Base-by-base conservation (phyloP, 108 stramenopile species). In the Nitzschia putrida region DNA sequence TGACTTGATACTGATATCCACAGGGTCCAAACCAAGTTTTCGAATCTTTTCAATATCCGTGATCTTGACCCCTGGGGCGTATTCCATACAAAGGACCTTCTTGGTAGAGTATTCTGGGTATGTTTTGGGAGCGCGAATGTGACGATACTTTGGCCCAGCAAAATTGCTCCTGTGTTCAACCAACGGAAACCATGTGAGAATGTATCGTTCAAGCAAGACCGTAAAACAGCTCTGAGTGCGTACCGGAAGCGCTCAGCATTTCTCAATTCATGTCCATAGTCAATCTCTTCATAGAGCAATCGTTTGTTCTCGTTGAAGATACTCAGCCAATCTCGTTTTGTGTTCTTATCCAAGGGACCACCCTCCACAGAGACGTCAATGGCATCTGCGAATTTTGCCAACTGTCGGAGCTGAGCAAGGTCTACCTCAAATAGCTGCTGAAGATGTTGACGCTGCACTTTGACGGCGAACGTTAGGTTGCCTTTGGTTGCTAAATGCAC, bases 201-300 rank as follows among this genome's bases (percentile, higher is more conserved):
- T 51, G 37, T 25, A 16, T 47, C 18, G 8, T 7, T 21, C 23
- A 24, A 20, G 14, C n/a, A 16, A 7, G 18, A 66, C 25, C 10
- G 9, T 22, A 43, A 61, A 41, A 42, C 4, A 2, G 18, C 2
- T 18, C 18, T 18, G 14, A 18, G 18, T 12, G 71, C 87, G 51
- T 61, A 83, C 81, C 87, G 75, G 59, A 96, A 96, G 52, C 85
- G 70, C 57, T 94, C 82, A 38, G 91, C 89, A 69, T 97, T 97
- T 14, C 83, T 52, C 41, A 94, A 74, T 68, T 98, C 98, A 55
- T 92, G 87, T 23, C 70, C 39, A 71, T 97, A 98, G 78, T 97
- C 97, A 72, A 98, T 97, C 68, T 98, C 98, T 76, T 96, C 91
- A 68, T 95, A 98, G n/a, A 98, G 69, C 58, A 98, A 61, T 21